Base-by-base conservation (phyloP, 495 filamentous ascomycete species). In the Penicillium parvum region DNA sequence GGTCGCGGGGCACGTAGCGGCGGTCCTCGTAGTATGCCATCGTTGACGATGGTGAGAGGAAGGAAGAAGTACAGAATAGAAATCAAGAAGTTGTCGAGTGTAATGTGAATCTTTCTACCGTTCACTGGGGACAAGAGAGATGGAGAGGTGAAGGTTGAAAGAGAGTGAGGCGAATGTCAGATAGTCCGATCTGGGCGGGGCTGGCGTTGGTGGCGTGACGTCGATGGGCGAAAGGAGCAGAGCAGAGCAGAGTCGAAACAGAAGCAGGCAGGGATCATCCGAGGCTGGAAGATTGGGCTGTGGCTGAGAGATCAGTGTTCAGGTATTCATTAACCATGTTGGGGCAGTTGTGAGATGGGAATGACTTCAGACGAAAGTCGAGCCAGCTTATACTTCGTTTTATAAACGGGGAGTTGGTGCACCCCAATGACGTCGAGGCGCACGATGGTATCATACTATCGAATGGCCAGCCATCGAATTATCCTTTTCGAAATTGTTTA, bases 21-120 rank as follows among this genome's bases (percentile, higher is more conserved):
- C 61, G 64, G 26, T 63, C 57, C 28, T 71, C 67, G 59, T 69
- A 66, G 54, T 71, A 70, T 19, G 67, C 55, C 66, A 71, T 70
- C 43, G 49, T 56, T 34, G 32, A 30, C 23, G 25, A 41, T 34
- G 37, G 30, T 12, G 17, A 38, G 27, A 17, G 17, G 27, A 40
- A 27, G 29, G 29, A 20, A 30, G 32, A 15, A 44, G 23, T 18
- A 15, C 44, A 32, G 25, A 27, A 20, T 6, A 15, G 27, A 40
- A 42, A 30, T 37, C 45, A 48, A 40, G 16, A n/a, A n/a, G n/a
- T n/a, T n/a, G n/a, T n/a, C n/a, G n/a, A n/a, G n/a, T n/a, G n/a
- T n/a, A n/a, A n/a, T 32, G 33, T 50, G 43, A 47, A 53, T 25
- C 43, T 37, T 50, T 23, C 41, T 30, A 47, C 42, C 36, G 46